Evolutionary conservation across 2,329 filamentous ascomycete genomes (phyloP).

Genomic region (Coniochaeta ligniaria): DNA sequence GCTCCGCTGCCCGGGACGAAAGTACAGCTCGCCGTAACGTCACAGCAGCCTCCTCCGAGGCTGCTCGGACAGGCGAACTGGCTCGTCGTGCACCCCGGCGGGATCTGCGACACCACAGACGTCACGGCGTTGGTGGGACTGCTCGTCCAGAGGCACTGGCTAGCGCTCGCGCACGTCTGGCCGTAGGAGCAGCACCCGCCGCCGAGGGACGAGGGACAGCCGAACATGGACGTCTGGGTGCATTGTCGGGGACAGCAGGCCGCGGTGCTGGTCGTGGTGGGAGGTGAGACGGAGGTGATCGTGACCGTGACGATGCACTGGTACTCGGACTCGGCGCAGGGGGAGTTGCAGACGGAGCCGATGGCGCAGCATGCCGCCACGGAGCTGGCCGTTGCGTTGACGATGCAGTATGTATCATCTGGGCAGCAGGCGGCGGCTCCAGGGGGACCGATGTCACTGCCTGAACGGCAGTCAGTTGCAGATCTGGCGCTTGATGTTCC

Average conservation of each 20-base stretch:
- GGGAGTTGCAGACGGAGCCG: slow-evolving; percentile 19
- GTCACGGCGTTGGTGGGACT: slow-evolving; percentile 17
- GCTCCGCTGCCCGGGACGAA: slow-evolving; percentile 21
- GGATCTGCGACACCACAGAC: slow-evolving; percentile 28
- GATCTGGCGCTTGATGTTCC: background rate
- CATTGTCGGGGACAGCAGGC: slow-evolving; percentile 26
- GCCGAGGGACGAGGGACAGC: slow-evolving; percentile 23
- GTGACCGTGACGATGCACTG: slow-evolving; percentile 19
- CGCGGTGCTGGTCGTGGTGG: slow-evolving; percentile 4
- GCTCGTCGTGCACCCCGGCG: slow-evolving; percentile 31
- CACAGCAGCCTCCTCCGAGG: slow-evolving; percentile 45
- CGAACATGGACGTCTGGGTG: slow-evolving; percentile 16
- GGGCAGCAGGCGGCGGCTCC: background rate
- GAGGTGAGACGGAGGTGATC: slow-evolving; percentile 14
- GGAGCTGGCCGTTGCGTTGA: slow-evolving; percentile 14
- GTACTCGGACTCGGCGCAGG: slow-evolving; percentile 20
- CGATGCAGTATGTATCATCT: slow-evolving; percentile 17
- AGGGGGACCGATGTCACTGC: background rate
- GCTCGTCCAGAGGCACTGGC: slow-evolving; percentile 14
- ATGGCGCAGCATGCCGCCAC: slow-evolving; percentile 22
- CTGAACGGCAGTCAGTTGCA: background rate
- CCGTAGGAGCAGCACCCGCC: slow-evolving; percentile 17
- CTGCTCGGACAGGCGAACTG: slow-evolving; percentile 34
- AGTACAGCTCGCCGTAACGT: slow-evolving; percentile 34
- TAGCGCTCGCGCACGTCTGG: slow-evolving; percentile 8